phyloP scores from a whole-genome alignment of 78 protist species.

The slime mould (Dictyostelium discoideum) region dicty_2.7 NC_007088.5:5443501-5444000 shows the following conservation, averaged over 20 bases:
- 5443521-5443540: neutral
- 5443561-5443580: constrained; percentile 31
- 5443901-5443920: neutral
- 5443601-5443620: constrained; percentile 15
- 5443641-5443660: neutral
- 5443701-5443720: constrained; percentile 56
- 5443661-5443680: constrained; percentile 55
- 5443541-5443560: neutral
- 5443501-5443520: neutral
- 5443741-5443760: constrained; percentile 71
- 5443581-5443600: constrained; percentile 52
- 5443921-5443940: constrained; percentile 28
- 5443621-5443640: neutral
- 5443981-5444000: constrained; percentile 56
- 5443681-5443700: constrained; percentile 15
- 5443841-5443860: neutral
- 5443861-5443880: neutral
- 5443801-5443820: no score
- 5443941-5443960: constrained; percentile 56
- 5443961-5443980: constrained; percentile 42
- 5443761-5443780: constrained; percentile 21
- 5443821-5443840: neutral
- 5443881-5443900: neutral
- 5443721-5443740: constrained; percentile 75
- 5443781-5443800: neutral